Evolutionary conservation across 2,329 filamentous ascomycete species (phyloP), one percentile per base, ranked within the genome.

Genomic region (Aspergillus sp.): DNA sequence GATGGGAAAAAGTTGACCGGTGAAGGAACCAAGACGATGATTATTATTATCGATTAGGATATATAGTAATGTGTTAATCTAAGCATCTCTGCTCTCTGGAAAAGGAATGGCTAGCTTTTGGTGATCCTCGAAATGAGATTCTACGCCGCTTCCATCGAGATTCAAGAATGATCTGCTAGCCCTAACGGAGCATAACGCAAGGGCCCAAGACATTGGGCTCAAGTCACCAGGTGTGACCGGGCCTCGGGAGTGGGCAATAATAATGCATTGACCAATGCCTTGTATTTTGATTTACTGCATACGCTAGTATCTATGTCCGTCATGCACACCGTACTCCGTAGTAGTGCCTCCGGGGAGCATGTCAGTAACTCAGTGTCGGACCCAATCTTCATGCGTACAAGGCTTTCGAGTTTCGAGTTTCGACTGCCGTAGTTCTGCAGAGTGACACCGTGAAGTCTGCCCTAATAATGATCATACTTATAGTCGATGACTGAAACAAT

Each of bases 1-100:
- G 55, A 30, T 57, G 55, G 55, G 55, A 57, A 53, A 57, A 45
- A 41, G 50, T 57, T 45, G 55, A 57, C 50, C 51, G 22, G 24
- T 57, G 17, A 48, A 22, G 11, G 18, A 34, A n/a, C 20, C 11
- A 12, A 20, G 26, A n/a, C 9, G 36, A 22, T 48, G 34, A 22
- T 18, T 11, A 15, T 13, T 11, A 9, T n/a, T 30, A 24, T 53
- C 17, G 12, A 30, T 36, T n/a, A 30, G 39, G 26, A 52, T 34
- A n/a, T 39, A 24, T 24, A 38, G 12, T 30, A 53, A 36, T 36
- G 11, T 53, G 41, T 53, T 26, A 39, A 53, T 39, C 9, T 39
- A 53, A 47, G 42, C 34, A 53, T 57, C 42, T 53, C 49, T 53
- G 44, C 55, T 57, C 55, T 34, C 30, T 50, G 50, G 42, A 47